Evolutionary conservation across 495 filamentous ascomycete genomes (phyloP), one percentile per base, ranked within the genome.

Genomic region (Lindgomyces ingoldianus): DNA sequence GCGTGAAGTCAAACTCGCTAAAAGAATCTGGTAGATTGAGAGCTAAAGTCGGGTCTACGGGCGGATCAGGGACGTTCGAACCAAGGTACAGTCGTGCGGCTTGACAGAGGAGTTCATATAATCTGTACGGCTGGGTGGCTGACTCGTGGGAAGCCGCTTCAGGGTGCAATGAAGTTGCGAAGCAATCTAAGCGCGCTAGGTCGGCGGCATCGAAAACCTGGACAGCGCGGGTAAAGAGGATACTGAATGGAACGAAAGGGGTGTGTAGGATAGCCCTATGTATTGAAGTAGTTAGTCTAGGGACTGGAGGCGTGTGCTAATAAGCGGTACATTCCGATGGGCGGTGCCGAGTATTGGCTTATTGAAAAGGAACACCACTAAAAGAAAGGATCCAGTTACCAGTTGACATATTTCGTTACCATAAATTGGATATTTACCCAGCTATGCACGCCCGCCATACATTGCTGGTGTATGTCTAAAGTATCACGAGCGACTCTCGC

Each of bases 231-330:
- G 67, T 69, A 56, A 74, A 71, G 3, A 72, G 57, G 36, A 74
- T 68, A 48, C 55, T 68, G 29, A 74, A 74, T 55, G 72, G 68
- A 36, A 71, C 70, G 51, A 74, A 74, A 33, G 72, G 68, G 33
- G 33, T 46, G 48, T 72, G 49, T 21, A 74, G 25, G 44, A 74
- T 69, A 11, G 63, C 64, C 72, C 72, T 72, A 47, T 25, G 42
- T 11, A 54, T 59, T 11, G 3, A 18, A 42, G n/a, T n/a, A n/a
- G n/a, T n/a, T n/a, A n/a, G n/a, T n/a, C n/a, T n/a, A n/a, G n/a
- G n/a, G n/a, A n/a, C n/a, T n/a, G n/a, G n/a, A n/a, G n/a, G n/a
- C n/a, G n/a, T n/a, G n/a, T n/a, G n/a, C n/a, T n/a, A n/a, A n/a
- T n/a, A n/a, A n/a, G n/a, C n/a, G n/a, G n/a, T n/a, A n/a, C n/a